Base-by-base conservation (phyloP, 2,329 filamentous ascomycete species). In the Aureobasidium sp. region DNA sequence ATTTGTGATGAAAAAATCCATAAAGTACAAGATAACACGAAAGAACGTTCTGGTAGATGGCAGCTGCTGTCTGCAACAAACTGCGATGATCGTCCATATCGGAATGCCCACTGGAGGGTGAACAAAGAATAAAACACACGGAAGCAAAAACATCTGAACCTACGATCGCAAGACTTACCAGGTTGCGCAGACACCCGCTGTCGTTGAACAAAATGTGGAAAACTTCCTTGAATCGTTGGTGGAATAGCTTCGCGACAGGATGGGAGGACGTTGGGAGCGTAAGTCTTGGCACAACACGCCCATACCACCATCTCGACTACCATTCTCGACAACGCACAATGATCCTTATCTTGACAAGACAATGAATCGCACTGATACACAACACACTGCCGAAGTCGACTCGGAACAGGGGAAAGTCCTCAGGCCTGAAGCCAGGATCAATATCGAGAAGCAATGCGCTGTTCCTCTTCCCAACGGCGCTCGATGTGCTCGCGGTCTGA, bases 371-470 rank as follows among this genome's bases (percentile, higher is more conserved):
- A 34, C 47, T 34, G 15, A 48, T 7, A 48, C 29, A 5, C 8
- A 5, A n/a, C 13, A 48, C 2, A n/a, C 9, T 34, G 2, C 15
- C 8, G 6, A 25, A 21, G 30, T n/a, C 16, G 47, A 34, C 10
- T 6, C 29, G 8, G 10, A 25, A 34, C 47, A 73, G 55, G 63
- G 87, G 9, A 95, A 95, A 74, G 81, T 83, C 1, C 81, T 88
- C 0, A 94, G 94, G 69, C 86, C 89, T 0, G 95, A 94, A 79
- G 91, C 90, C 0, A 91, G 91, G 3, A 91, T 96, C 47, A 91
- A 96, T 73, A 91, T 96, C 29, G 91, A 96, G 77, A 86, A 89
- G 68, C 91, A 96, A 75, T 96, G 91, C 70, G 91, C 91, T 80
- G 91, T 96, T 39, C 82, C 88, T 54, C 79, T 96, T 59, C 84